phyloP scores from a whole-genome alignment of 1,284 basidiomycete genomes.

The Papiliotrema terrestris region DNA sequence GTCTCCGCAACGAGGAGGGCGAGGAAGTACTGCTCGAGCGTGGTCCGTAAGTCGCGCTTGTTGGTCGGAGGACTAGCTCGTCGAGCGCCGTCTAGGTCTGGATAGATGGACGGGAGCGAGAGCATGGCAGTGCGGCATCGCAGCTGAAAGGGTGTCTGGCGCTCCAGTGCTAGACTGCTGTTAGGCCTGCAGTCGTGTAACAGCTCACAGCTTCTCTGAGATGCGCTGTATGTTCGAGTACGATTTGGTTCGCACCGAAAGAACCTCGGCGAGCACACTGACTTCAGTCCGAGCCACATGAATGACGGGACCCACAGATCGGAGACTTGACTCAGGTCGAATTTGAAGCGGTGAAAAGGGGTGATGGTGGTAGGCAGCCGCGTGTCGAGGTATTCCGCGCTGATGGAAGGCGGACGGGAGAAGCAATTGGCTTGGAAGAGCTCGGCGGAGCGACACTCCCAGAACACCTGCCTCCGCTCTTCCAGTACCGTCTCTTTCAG shows the following conservation, averaged over 20 bases:
- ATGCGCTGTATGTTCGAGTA: not conserved
- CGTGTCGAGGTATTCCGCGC: slow-evolving; percentile 13
- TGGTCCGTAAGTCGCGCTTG: slow-evolving; percentile 15
- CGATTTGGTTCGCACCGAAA: not conserved
- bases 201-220: not conserved
- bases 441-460: slow-evolving; percentile 26
- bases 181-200: not conserved
- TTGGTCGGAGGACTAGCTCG: slow-evolving; percentile 18
- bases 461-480: slow-evolving; percentile 15
- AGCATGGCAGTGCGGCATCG: slow-evolving; percentile 23
- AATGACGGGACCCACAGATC: slow-evolving; percentile 7
- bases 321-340: slow-evolving; percentile 13
- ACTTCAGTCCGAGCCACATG: not conserved
- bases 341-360: slow-evolving; percentile 14
- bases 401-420: slow-evolving; percentile 21
- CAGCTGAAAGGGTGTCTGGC: slow-evolving; percentile 21
- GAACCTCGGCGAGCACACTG: slow-evolving; percentile 14
- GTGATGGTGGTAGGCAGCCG: not conserved
- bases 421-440: slow-evolving; percentile 30
- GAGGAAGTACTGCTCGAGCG: slow-evolving; percentile 28
- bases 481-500: not conserved
- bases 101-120: slow-evolving; percentile 16
- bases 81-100: slow-evolving; percentile 16
- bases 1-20: slow-evolving; percentile 26
- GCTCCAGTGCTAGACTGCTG: slow-evolving; percentile 16